Percentiles rank a stretch among this genome's conserved stretches.
phyloP scores from a whole-genome alignment of 73 alveolate genomes.

The Blepharisma stoltei region DNA sequence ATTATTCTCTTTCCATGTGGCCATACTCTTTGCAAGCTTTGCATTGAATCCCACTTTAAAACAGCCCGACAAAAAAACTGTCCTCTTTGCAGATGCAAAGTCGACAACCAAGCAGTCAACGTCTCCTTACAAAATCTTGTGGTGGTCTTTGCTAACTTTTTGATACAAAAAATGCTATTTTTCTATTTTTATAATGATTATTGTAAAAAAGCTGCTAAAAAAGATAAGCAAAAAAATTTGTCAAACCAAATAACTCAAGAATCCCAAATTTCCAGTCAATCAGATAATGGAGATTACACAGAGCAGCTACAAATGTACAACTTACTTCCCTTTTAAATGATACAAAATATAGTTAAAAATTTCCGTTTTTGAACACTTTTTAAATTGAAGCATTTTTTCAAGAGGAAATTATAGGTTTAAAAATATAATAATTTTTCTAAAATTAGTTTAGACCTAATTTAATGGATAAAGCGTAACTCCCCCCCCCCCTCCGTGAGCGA shows the following conservation, averaged over 20 bases:
- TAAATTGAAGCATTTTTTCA: too few relatives aligned
- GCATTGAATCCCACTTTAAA: constrained; percentile 26
- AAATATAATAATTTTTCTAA: too few relatives aligned
- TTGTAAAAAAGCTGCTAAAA: too few relatives aligned
- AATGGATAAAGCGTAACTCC: too few relatives aligned
- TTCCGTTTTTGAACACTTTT: too few relatives aligned
- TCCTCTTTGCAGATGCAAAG: constrained; percentile 26
- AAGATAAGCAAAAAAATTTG: neutral
- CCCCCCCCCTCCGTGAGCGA: too few relatives aligned
- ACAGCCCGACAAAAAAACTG: neutral
- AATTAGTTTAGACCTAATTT: too few relatives aligned
- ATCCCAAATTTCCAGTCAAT: neutral
- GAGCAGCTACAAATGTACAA: too few relatives aligned
- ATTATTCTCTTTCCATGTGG: constrained; percentile 32
- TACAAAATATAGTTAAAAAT: too few relatives aligned
- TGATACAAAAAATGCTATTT: too few relatives aligned
- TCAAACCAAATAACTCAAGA: neutral
- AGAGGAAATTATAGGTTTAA: too few relatives aligned
- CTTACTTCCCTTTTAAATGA: too few relatives aligned
- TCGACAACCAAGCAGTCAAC: constrained; percentile 25
- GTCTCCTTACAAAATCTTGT: constrained; percentile 23
- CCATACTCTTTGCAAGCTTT: constrained; percentile 19
- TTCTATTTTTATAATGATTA: neutral
- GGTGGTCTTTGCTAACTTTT: constrained; percentile 17
- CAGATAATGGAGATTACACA: neutral